Base-by-base conservation (phyloP, 1,284 basidiomycete genomes). In the Hemileia vastatrix region DNA sequence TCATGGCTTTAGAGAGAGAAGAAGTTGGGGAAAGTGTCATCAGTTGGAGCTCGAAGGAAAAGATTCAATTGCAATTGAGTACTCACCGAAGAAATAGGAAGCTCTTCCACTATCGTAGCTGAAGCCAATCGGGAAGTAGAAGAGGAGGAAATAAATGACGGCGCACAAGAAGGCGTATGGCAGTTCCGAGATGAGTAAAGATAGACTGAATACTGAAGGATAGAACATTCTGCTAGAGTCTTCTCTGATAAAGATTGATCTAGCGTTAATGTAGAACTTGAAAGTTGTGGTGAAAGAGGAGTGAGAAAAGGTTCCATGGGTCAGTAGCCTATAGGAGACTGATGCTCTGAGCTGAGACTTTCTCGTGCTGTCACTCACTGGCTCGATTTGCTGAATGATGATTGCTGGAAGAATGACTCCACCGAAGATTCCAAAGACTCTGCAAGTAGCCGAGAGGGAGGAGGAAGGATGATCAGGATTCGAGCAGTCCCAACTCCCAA, bases 131-230 rank as follows among this genome's bases (percentile, higher is more conserved):
- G 87, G 85, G 65, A 68, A 77, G 65, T 76, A 78, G 71, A 73
- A 71, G n/a, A 62, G 13, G 13, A 85, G 79, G 86, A 86, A 91
- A 78, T 90, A 92, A 0, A 84, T 79, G 57, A 85, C 74, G 1
- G 82, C 84, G 67, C 87, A 90, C 2, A 86, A 67, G 6, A 45
- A 18, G 3, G 53, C 54, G 77, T 88, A 87, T 1, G 87, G 90
- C 67, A 88, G 82, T 77, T 93, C 90, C 58, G 89, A 86, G n/a
- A 89, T 73, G 47, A 92, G 79, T 72, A 91, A 89, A 6, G 84
- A 85, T 52, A 88, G 81, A 9, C 89, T 87, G 72, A 93, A 93
- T 52, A 89, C 86, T 64, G 83, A 83, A 0, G 86, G 84, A 0
- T 84, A 86, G 74, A 89, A 89, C 66, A 80, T 80, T 72, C 79